Percentiles rank a stretch among this genome's conserved stretches.
Evolutionary conservation across 139 green algal species (phyloP).

Genomic region (Eudorina sp.): DNA sequence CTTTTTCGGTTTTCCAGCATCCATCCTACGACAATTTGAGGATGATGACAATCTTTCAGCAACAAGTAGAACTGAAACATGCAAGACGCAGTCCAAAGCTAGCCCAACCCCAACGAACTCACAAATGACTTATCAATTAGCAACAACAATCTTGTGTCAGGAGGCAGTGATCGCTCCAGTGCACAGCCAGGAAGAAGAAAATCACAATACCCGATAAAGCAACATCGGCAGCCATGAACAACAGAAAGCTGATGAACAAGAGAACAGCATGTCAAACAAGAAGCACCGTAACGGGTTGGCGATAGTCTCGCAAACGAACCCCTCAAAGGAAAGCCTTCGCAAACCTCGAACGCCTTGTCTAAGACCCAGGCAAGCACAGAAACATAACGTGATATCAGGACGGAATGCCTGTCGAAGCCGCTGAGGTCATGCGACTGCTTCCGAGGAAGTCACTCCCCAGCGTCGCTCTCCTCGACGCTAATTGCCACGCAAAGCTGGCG

Average conservation of each 20-base stretch:
- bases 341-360: too few species aligned
- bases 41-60: neutral
- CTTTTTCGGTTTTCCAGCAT: constrained; percentile 18
- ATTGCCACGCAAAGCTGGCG: neutral
- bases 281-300: neutral
- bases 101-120: neutral
- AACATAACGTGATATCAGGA: neutral
- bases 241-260: neutral
- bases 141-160: neutral
- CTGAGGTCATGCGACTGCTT: neutral
- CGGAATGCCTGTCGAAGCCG: neutral
- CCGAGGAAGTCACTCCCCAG: neutral
- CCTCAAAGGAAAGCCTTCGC: neutral
- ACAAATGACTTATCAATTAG: neutral
- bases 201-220: neutral
- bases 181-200: neutral
- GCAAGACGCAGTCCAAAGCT: neutral
- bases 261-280: too few species aligned
- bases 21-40: constrained; percentile 19
- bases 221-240: neutral
- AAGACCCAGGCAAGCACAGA: too few species aligned
- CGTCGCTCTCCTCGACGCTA: neutral
- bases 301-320: neutral
- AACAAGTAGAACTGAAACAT: neutral
- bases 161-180: neutral